Evolutionary conservation across 116 monocot species (phyloP), one percentile per base, ranked within the genome.

Genomic region (Papilionanthe hybrid): DNA sequence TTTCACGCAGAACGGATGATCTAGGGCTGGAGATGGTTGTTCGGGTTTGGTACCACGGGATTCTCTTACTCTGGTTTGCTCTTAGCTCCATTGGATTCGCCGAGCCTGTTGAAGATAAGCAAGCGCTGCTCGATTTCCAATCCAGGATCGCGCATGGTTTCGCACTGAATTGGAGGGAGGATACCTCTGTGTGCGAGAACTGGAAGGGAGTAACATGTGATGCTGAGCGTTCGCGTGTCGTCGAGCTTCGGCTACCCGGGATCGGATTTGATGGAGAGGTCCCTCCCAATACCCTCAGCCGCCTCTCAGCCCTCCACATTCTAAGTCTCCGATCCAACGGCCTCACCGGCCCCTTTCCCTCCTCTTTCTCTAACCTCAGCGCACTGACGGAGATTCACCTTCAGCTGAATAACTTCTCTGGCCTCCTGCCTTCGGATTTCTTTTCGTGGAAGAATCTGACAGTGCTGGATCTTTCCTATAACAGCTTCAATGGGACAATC

Each of bases 401-500:
- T 18, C 87, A 87, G 47, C 72, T 87, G 10, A 87, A 87, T 63
- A 67, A 45, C 50, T 87, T 87, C 13, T 81, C 81, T 8, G 87
- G 87, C 6, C 50, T 77, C 20, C 47, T 87, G 20, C 87, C 87
- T 15, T 66, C 29, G 43, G 28, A 84, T 75, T 81, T 87, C 78
- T 81, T 80, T 2, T 17, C 42, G 20, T 84, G 84, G 81, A 81
- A 81, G 78, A 84, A 84, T n/a, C 78, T 87, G 6, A 81, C 84
- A 1, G 78, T 67, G 12, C 55, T 87, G 20, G 87, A 87, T 84
- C 84, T 87, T 27, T 87, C 93, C 19, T 88, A 42, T 81, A 95
- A 95, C 32, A 25, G 27, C 30, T 92, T 95, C 77, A 88, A 81
- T 53, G 95, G 95, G 5, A 82, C 76, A 55, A 89, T 95, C 20